Percentiles rank a stretch among this genome's conserved stretches.
These are phyloP conservation scores for Colletotrichum sp. DNA, from an alignment of 2,329 filamentous ascomycete genomes.

Conservation along the genomic window DNA sequence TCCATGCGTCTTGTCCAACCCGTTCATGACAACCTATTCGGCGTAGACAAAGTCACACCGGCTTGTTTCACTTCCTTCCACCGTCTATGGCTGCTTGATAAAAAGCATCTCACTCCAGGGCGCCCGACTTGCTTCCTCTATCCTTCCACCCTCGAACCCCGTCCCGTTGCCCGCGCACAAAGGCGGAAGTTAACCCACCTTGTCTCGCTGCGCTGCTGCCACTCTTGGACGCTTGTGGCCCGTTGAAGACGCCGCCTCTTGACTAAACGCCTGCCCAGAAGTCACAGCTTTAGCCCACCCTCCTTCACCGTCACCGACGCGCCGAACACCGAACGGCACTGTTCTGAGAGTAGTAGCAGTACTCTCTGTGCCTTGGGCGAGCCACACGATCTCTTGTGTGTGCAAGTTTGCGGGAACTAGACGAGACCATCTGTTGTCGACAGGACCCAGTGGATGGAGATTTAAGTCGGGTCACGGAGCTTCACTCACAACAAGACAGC, in stretches of 20 bases:
- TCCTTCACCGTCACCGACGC: not conserved
- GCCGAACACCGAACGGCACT: not conserved
- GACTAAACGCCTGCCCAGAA: not conserved
- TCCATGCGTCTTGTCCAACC: constrained; percentile 22
- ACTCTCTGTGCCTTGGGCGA: not conserved
- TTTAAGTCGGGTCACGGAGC: not conserved
- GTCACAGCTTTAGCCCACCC: not conserved
- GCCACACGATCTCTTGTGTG: not conserved
- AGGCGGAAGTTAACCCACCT: not conserved
- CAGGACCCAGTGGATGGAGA: constrained; percentile 13
- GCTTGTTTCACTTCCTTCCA: constrained; percentile 37
- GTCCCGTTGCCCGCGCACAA: constrained; percentile 6
- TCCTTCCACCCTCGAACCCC: not conserved
- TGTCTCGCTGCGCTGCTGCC: constrained; percentile 10
- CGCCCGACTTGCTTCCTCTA: not conserved
- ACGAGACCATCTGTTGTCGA: constrained; percentile 1
- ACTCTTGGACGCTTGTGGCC: not conserved
- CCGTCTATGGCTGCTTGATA: constrained; percentile 16
- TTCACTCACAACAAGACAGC: constrained; percentile 5
- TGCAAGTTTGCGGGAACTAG: not conserved
- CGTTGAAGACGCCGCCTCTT: not conserved
- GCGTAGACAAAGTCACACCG: constrained; percentile 34
- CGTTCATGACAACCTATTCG: constrained; percentile 22
- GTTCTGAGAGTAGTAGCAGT: not conserved
- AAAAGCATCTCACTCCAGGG: constrained; percentile 12